Percentiles rank a stretch among this genome's conserved stretches.
phyloP scores from a whole-genome alignment of 495 filamentous ascomycete genomes.

The Hyphodiscus hymeniophilus region DNA sequence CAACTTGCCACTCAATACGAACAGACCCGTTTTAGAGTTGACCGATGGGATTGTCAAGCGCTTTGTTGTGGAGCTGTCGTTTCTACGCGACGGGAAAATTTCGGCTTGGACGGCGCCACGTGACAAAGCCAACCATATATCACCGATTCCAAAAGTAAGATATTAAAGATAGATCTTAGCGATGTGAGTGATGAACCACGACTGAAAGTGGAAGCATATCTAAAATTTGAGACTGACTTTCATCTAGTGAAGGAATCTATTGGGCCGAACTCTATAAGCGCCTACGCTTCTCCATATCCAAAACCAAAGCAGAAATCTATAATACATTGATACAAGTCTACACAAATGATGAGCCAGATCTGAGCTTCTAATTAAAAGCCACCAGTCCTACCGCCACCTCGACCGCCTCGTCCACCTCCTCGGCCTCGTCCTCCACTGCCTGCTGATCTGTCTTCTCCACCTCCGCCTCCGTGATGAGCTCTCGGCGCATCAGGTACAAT shows the following conservation, averaged over 20 bases:
- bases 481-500: conserved; percentile 23
- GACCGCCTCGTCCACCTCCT: conserved; percentile 2
- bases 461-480: conserved; percentile 4
- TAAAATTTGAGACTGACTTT: too few relatives aligned
- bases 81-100: too few relatives aligned
- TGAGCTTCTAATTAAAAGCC: neutral
- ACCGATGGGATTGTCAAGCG: too few relatives aligned
- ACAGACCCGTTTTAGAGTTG: too few relatives aligned
- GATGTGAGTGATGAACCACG: too few relatives aligned
- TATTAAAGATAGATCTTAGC: too few relatives aligned
- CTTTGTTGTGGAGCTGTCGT: too few relatives aligned
- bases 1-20: too few relatives aligned
- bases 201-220: too few relatives aligned
- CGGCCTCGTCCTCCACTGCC: conserved; percentile 9
- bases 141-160: too few relatives aligned
- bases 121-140: too few relatives aligned
- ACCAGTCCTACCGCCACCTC: neutral
- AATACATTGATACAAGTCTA: neutral
- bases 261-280: conserved; percentile 5
- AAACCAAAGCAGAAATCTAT: neutral
- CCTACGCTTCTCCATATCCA: conserved; percentile 14
- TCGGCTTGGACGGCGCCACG: too few relatives aligned
- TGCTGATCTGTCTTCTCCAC: conserved; percentile 13
- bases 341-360: neutral
- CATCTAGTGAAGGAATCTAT: conserved; percentile 1